Base-by-base conservation (phyloP, 2,329 filamentous ascomycete genomes). In the Fusarium mexicanum region DNA sequence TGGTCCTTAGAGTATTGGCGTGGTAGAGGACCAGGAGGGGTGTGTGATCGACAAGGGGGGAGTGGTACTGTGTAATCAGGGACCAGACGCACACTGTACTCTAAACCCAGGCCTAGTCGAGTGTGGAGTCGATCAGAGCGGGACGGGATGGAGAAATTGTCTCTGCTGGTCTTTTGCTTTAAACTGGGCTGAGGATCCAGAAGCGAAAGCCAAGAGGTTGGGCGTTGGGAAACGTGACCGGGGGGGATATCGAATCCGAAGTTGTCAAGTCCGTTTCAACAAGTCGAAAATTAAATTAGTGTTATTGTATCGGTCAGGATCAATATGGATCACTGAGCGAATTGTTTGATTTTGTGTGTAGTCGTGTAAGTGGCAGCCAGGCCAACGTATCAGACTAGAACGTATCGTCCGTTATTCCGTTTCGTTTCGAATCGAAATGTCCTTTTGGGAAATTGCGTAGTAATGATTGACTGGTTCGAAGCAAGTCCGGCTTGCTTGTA, bases 401-500 rank as follows among this genome's bases (percentile, higher is more conserved):
- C 35, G 61, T 71, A 64, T 70, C 54, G 58, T 73, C 62, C 61
- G 55, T 61, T 67, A 35, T 51, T 71, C 61, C 58, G 69, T 65
- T 74, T 74, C 61, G 70, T 77, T 75, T 71, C 71, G 67, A 69
- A 71, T 64, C 24, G 33, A 65, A 58, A 60, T 67, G 31, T 67
- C 61, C 57, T 60, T 60, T 37, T 31, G 33, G 62, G 51, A 77
- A 70, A 76, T 79, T 76, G 69, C 61, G 67, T 66, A 78, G 85
- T 83, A 79, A 85, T 83, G 85, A 88, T 83, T 85, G 87, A 85
- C 83, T 84, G 83, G 84, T 84, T 86, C 81, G 79, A 83, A 87
- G 87, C 88, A 90, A 90, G 88, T 84, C 88, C 88, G 80, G 88
- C 88, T 90, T 89, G 87, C 86, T 81, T 82, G 85, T 84, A 80